A percentile compares a stretch with the other conserved stretches of the same genome.
Conservation (phyloP, 805 yeast species). For the Yamadazyma akitaensis region DNA sequence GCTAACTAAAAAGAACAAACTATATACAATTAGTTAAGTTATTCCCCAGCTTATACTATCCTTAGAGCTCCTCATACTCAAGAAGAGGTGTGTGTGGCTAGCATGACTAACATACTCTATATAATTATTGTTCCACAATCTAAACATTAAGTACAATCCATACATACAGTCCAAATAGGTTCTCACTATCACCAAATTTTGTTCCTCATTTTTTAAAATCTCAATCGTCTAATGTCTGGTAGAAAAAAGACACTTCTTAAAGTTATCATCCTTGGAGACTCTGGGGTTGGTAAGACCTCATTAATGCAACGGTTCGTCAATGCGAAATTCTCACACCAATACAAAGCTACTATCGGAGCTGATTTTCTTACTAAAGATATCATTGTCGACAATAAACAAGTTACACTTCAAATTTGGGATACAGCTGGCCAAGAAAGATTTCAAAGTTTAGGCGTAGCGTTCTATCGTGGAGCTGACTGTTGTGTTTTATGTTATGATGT, state of each 20-base stretch:
- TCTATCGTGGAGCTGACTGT: conserved; percentile 97
- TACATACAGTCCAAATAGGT: too few species aligned
- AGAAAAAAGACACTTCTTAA: conserved; percentile 75
- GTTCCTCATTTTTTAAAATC: neutral
- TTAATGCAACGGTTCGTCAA: conserved; percentile 96
- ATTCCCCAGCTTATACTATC: too few species aligned
- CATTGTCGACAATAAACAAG: conserved; percentile 75
- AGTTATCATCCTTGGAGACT: conserved; percentile 92
- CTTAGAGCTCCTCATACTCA: too few species aligned
- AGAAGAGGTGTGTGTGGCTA: too few species aligned
- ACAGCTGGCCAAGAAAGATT: conserved; percentile 99
- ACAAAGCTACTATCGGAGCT: conserved; percentile 97
- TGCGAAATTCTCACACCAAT: conserved; percentile 90
- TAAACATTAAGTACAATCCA: too few species aligned
- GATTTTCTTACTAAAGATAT: conserved; percentile 93
- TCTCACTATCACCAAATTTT: too few species aligned
- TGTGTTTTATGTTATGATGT: conserved; percentile 96
- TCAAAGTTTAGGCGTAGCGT: conserved; percentile 95
- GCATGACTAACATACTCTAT: too few species aligned
- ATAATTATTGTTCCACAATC: too few species aligned
- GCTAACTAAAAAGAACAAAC: too few species aligned
- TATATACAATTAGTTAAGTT: too few species aligned
- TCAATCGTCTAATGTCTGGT: conserved; percentile 41
- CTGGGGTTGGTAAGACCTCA: conserved; percentile 97
- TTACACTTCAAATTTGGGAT: conserved; percentile 91